phyloP scores from a whole-genome alignment of 768 basidiomycete genomes.

The Lepiota brunneoincarnata region DNA sequence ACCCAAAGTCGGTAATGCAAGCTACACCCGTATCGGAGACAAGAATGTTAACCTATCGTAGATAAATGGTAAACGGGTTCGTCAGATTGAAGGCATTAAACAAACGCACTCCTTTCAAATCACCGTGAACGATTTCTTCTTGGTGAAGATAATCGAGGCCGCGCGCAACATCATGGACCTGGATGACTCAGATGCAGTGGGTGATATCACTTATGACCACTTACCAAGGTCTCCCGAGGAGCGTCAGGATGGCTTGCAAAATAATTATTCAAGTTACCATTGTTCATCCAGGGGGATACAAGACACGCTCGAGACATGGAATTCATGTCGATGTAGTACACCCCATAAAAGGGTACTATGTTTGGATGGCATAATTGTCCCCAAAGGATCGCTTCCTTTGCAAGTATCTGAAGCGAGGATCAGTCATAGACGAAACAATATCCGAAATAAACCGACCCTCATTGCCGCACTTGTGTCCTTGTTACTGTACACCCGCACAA shows the following conservation, averaged over 20 bases:
- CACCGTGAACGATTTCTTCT: slow-evolving; percentile 16
- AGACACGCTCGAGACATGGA: background rate
- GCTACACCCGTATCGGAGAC: slow-evolving; percentile 10
- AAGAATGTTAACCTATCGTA: slow-evolving; percentile 18
- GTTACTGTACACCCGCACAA: background rate
- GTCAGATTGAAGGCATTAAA: background rate
- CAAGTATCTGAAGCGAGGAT: background rate
- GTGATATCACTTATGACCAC: background rate
- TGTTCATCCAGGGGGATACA: slow-evolving; percentile 14
- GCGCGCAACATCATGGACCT: slow-evolving; percentile 14
- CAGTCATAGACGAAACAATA: background rate
- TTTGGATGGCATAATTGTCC: slow-evolving; percentile 5
- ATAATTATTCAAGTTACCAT: slow-evolving; percentile 9
- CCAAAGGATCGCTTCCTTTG: slow-evolving; percentile 9
- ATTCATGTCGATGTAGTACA: slow-evolving; percentile 3
- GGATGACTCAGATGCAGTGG: background rate
- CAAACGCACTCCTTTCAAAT: slow-evolving; percentile 17
- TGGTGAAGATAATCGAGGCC: slow-evolving; percentile 17
- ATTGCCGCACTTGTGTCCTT: background rate
- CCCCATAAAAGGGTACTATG: slow-evolving; percentile 6
- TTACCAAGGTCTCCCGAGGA: background rate
- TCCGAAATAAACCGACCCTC: background rate
- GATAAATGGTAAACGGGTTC: background rate
- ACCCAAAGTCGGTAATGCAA: slow-evolving; percentile 19
- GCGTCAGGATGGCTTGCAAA: background rate